Conservation (phyloP, 2,329 filamentous ascomycete genomes). For the Pseudofabraea citricarpa region DNA sequence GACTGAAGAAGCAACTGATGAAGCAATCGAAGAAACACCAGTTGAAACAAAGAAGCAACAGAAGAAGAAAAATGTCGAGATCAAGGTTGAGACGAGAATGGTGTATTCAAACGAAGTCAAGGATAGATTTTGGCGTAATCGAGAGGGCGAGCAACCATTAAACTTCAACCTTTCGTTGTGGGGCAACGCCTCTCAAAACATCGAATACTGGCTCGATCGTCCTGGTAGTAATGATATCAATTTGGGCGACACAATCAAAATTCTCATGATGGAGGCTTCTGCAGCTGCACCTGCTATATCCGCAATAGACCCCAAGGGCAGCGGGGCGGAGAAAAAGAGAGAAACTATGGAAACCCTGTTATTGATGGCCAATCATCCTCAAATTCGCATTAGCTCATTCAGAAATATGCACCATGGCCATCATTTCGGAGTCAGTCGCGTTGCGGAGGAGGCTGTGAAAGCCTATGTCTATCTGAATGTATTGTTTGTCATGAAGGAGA, state of each 20-base stretch:
- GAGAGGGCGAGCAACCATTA: not conserved
- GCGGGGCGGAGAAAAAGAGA: not conserved
- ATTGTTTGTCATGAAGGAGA: not conserved
- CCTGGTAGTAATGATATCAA: not conserved
- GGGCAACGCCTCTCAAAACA: not conserved
- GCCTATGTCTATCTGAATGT: not conserved
- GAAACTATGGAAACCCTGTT: not conserved
- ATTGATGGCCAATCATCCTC: not conserved
- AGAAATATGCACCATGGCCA: not conserved
- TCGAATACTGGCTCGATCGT: not conserved
- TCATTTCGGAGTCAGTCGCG: not conserved
- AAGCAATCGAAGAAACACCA: not conserved
- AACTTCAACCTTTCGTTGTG: not conserved
- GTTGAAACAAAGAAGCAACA: too few species aligned
- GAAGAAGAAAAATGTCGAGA: not conserved
- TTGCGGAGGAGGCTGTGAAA: not conserved
- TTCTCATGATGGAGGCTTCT: constrained; percentile 1
- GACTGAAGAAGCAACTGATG: not conserved
- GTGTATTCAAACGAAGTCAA: not conserved
- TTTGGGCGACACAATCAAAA: not conserved
- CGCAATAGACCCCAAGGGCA: not conserved
- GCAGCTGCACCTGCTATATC: not conserved
- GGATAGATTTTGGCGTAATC: not conserved
- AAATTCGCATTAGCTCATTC: not conserved
- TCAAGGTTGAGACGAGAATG: not conserved